Evolutionary conservation across 1,139 yeast species (phyloP).

Genomic region (Zygoascus sp.): DNA sequence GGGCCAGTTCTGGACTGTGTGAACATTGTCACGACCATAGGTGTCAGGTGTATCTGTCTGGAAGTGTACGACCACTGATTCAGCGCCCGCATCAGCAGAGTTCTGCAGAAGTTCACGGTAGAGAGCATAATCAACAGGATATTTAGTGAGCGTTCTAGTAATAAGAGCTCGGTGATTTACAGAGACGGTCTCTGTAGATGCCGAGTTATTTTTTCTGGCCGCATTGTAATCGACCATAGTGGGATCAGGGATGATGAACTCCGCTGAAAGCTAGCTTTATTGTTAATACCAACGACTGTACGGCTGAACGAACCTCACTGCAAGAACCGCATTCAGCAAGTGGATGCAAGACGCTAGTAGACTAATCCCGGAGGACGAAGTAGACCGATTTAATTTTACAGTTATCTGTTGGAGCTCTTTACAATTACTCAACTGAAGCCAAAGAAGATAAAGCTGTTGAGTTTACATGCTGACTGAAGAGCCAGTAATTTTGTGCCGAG

Average conservation of each 20-base stretch:
- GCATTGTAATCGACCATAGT: slow-evolving; percentile 4
- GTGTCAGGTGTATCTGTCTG: slow-evolving; percentile 11
- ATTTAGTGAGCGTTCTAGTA: slow-evolving; percentile 40
- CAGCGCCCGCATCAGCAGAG: slow-evolving; percentile 41
- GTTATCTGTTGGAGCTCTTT: too few species aligned
- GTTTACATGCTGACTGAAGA: too few species aligned
- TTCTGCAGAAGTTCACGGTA: slow-evolving; percentile 40
- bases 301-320: too few species aligned
- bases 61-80: slow-evolving; percentile 34
- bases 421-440: too few species aligned
- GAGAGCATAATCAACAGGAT: slow-evolving; percentile 41
- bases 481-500: too few species aligned
- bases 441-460: too few species aligned
- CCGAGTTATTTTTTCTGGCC: slow-evolving; percentile 13
- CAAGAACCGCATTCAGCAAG: too few species aligned
- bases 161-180: slow-evolving; percentile 41
- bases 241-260: not conserved
- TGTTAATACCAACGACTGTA: too few species aligned
- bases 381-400: too few species aligned
- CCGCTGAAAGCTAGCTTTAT: too few species aligned
- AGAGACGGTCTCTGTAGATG: slow-evolving; percentile 32
- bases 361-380: too few species aligned
- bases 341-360: too few species aligned
- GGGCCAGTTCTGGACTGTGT: slow-evolving; percentile 29
- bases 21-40: slow-evolving; percentile 17